Evolutionary conservation across 345 rosid species (phyloP).

Genomic region (Capsella bursapastoris): DNA sequence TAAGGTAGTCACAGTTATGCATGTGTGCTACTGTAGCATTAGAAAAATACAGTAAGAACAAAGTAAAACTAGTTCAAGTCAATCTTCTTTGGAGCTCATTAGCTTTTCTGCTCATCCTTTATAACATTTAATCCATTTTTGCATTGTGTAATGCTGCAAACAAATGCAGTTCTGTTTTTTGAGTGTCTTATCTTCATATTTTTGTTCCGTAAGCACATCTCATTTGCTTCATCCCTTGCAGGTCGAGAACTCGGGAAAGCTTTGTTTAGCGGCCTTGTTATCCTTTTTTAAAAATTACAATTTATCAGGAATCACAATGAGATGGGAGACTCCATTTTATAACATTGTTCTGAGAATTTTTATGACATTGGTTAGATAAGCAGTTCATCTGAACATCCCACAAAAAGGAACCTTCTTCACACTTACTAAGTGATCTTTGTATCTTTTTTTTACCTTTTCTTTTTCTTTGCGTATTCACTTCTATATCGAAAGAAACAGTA

Average conservation of each 20-base stretch:
- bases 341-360: constrained; percentile 3
- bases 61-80: neutral
- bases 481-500: constrained; percentile 18
- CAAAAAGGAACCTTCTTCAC: constrained; percentile 20
- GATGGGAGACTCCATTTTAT: constrained; percentile 13
- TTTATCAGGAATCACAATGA: constrained; percentile 3
- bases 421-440: constrained; percentile 6
- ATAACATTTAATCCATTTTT: neutral
- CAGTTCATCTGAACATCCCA: constrained; percentile 28
- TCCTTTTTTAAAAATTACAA: neutral
- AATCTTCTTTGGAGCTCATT: constrained; percentile 3
- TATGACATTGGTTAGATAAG: constrained; percentile 24
- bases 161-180: neutral
- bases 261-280: neutral
- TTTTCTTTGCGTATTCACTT: neutral
- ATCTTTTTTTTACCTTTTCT: neutral
- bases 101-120: neutral
- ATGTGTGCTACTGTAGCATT: neutral
- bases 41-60: neutral
- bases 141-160: neutral
- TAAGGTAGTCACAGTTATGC: constrained; percentile 17
- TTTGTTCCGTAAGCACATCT: neutral
- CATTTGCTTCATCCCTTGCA: constrained; percentile 16
- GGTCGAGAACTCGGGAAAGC: constrained; percentile 20
- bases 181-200: neutral